phyloP scores from a whole-genome alignment of 2,329 filamentous ascomycete species.

The Amauroascus niger region DNA sequence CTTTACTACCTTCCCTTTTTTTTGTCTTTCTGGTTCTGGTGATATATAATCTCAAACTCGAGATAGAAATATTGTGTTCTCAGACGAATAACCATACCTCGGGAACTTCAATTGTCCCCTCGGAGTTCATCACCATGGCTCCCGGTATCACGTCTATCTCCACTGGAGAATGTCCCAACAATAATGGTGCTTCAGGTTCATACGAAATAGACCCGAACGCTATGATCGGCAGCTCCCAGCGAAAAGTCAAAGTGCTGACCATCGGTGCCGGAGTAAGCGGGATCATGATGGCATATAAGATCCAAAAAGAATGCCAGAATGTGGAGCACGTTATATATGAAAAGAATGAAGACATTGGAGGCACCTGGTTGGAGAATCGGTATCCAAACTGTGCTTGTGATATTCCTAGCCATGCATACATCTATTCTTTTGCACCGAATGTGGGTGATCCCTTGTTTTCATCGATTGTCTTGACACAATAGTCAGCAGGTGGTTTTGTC shows the following conservation, averaged over 20 bases:
- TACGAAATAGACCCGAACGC: slow-evolving; percentile 16
- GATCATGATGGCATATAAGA: slow-evolving; percentile 31
- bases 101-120: neutral
- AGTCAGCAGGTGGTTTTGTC: too few species aligned
- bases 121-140: neutral
- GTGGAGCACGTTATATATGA: slow-evolving; percentile 28
- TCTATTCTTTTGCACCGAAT: slow-evolving; percentile 36
- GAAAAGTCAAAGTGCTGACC: slow-evolving; percentile 36
- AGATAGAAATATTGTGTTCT: neutral
- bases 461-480: neutral
- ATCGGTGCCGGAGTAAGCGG: slow-evolving; percentile 35
- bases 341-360: slow-evolving; percentile 31
- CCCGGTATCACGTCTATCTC: neutral
- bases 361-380: slow-evolving; percentile 31
- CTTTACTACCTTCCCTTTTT: neutral
- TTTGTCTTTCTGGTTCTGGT: neutral
- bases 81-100: neutral
- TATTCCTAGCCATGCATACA: slow-evolving; percentile 40
- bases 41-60: neutral
- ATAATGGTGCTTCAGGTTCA: neutral
- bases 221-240: slow-evolving; percentile 29
- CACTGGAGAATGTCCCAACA: neutral
- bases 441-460: slow-evolving; percentile 16
- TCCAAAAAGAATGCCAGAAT: slow-evolving; percentile 31
- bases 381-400: slow-evolving; percentile 39